Evolutionary conservation across 2,329 filamentous ascomycete species (phyloP).

Genomic region (Esteya vermicola): DNA sequence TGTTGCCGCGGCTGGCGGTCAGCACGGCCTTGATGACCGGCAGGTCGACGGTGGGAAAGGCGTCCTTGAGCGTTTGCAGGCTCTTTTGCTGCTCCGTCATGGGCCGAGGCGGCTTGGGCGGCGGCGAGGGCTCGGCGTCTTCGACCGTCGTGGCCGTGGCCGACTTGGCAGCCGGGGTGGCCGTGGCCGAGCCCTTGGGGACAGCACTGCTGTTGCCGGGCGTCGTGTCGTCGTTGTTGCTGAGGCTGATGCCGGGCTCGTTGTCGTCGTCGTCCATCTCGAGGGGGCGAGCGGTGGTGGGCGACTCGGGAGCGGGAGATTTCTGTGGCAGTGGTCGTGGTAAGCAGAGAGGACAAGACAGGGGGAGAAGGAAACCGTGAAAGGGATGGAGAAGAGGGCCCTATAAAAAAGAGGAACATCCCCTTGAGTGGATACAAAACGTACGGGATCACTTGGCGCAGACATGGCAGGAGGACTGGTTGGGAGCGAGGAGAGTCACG

Average conservation of each 20-base stretch:
- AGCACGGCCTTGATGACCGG: conserved; percentile 79
- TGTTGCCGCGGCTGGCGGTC: conserved; percentile 67
- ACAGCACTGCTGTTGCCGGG: conserved; percentile 10
- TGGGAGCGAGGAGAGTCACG: background rate
- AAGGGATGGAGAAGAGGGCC: background rate
- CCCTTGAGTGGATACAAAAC: conserved; percentile 2
- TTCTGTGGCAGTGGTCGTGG: conserved; percentile 24
- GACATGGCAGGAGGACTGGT: conserved; percentile 13
- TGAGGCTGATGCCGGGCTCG: conserved; percentile 32
- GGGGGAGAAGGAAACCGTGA: background rate
- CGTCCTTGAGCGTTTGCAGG: conserved; percentile 78
- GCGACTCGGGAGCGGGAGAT: conserved; percentile 40
- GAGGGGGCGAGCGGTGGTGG: conserved; percentile 49
- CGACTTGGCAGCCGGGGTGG: conserved; percentile 12
- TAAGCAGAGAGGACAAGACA: background rate
- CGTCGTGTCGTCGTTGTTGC: conserved; percentile 16
- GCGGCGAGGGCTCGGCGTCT: conserved; percentile 30
- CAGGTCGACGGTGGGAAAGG: conserved; percentile 73
- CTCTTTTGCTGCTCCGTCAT: conserved; percentile 71
- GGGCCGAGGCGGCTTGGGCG: conserved; percentile 76
- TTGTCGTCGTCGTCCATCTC: conserved; percentile 61
- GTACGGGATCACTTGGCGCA: conserved; percentile 18
- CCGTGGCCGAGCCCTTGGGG: conserved; percentile 5
- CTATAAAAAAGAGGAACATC: background rate
- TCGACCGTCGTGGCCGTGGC: conserved; percentile 8